A percentile compares a stretch with the other conserved stretches of the same genome.
Evolutionary conservation across 176 grass and related monocot species (phyloP).

Genomic region (Calamus simplicifolius): DNA sequence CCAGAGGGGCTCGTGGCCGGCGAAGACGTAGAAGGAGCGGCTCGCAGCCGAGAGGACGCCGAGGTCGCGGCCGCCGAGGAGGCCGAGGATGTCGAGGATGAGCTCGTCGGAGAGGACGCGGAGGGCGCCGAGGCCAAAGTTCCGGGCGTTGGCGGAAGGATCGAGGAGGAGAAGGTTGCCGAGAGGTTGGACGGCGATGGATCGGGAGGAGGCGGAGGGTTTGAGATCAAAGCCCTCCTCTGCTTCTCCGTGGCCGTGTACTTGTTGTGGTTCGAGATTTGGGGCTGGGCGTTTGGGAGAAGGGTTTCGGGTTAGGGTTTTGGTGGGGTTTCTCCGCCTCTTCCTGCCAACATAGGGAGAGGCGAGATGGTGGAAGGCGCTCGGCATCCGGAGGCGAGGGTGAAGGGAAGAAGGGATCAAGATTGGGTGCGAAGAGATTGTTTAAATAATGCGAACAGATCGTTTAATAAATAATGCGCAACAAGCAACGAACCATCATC

Average conservation of each 20-base stretch:
- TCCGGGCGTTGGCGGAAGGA: constrained; percentile 41
- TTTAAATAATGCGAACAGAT: too few species aligned
- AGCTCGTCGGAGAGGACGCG: constrained; percentile 53
- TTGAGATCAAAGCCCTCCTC: constrained; percentile 16
- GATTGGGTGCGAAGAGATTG: too few species aligned
- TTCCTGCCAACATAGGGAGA: too few species aligned
- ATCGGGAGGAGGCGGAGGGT: constrained; percentile 2
- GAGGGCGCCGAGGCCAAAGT: constrained; percentile 52
- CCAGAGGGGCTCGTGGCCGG: constrained; percentile 70
- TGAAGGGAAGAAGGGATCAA: too few species aligned
- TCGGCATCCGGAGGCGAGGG: too few species aligned
- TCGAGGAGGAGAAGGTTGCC: constrained; percentile 70
- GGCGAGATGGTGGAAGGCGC: too few species aligned
- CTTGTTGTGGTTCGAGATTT: not conserved
- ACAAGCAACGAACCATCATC: too few species aligned
- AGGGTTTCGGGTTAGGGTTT: too few species aligned
- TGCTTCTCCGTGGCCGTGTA: not conserved
- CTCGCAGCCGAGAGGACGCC: constrained; percentile 39
- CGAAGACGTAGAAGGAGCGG: constrained; percentile 64
- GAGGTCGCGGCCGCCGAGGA: constrained; percentile 48
- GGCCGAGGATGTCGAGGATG: constrained; percentile 58
- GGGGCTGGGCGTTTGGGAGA: too few species aligned
- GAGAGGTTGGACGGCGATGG: constrained; percentile 47
- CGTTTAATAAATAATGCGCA: too few species aligned
- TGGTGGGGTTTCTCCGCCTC: too few species aligned